These are phyloP conservation scores for Ophiostoma pallidulum DNA, from an alignment of 2,329 filamentous ascomycete genomes.

Conservation along the genomic window DNA sequence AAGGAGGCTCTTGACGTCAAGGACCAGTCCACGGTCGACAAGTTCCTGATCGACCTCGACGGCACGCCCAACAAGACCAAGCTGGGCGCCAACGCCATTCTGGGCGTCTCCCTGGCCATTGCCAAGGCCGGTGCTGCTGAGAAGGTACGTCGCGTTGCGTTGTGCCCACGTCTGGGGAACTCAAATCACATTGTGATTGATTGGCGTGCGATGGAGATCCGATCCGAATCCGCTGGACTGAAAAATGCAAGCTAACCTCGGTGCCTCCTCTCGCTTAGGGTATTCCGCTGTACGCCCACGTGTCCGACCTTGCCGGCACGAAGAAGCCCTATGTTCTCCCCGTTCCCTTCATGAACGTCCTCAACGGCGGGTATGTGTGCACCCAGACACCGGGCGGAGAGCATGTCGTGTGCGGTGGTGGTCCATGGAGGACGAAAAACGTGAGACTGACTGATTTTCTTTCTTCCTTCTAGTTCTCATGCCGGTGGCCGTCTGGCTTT, in stretches of 20 bases:
- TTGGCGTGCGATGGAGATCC: background rate
- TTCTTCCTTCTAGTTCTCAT: constrained; percentile 80
- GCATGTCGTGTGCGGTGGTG: too few species aligned
- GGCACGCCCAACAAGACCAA: constrained; percentile 80
- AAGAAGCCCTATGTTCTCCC: constrained; percentile 89
- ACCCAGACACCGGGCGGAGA: too few species aligned
- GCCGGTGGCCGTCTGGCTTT: constrained; percentile 92
- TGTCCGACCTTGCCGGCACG: constrained; percentile 78
- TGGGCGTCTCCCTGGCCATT: constrained; percentile 74
- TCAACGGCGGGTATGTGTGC: constrained; percentile 60
- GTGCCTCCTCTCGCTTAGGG: too few species aligned
- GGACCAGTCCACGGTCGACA: constrained; percentile 74
- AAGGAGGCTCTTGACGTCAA: constrained; percentile 76
- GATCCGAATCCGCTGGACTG: too few species aligned
- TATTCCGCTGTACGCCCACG: constrained; percentile 77
- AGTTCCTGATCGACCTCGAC: constrained; percentile 78
- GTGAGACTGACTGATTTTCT: background rate
- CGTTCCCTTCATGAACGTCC: constrained; percentile 88
- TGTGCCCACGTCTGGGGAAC: too few species aligned
- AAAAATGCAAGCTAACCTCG: too few species aligned
- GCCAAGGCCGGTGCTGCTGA: constrained; percentile 84
- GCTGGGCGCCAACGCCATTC: constrained; percentile 80
- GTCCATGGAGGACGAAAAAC: too few species aligned
- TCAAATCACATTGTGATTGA: too few species aligned
- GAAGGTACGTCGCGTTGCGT: constrained; percentile 53